A percentile compares a stretch with the other conserved stretches of the same genome.
Evolutionary conservation across 441 rosid genomes (phyloP).

Genomic region (Eugenia klotzschiana): DNA sequence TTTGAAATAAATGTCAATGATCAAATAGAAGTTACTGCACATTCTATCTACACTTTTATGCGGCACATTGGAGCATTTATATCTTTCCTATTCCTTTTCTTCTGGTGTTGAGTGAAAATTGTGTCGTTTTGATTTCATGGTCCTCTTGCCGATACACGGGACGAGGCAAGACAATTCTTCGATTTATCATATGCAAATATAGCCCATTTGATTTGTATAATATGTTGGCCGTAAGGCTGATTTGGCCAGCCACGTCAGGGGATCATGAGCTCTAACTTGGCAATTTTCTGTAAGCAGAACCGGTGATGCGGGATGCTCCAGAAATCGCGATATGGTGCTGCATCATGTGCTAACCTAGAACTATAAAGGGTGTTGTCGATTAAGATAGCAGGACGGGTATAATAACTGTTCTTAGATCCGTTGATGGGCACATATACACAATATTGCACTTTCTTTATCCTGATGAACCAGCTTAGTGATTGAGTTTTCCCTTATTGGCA

Average conservation of each 20-base stretch:
- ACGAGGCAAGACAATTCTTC: not conserved
- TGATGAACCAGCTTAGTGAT: not conserved
- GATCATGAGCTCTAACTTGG: not conserved
- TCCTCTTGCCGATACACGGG: not conserved
- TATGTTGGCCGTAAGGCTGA: not conserved
- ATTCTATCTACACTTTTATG: not conserved
- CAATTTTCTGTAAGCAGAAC: not conserved
- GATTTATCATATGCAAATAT: not conserved
- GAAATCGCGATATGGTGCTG: not conserved
- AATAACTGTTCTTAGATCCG: not conserved
- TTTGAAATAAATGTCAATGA: not conserved
- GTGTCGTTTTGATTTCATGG: not conserved
- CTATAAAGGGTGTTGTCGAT: not conserved
- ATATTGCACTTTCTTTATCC: not conserved
- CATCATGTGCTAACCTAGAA: not conserved
- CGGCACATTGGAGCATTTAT: not conserved
- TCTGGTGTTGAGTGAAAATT: not conserved
- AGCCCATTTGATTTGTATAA: not conserved
- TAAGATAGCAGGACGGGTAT: not conserved
- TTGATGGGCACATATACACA: not conserved
- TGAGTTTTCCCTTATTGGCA: not conserved
- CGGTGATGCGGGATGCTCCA: not conserved
- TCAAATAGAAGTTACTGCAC: not conserved
- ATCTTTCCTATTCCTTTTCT: no score
- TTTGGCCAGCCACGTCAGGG: not conserved